Base-by-base conservation (phyloP, 139 green algal species). In the Raphidocelis subcapitata region DNA sequence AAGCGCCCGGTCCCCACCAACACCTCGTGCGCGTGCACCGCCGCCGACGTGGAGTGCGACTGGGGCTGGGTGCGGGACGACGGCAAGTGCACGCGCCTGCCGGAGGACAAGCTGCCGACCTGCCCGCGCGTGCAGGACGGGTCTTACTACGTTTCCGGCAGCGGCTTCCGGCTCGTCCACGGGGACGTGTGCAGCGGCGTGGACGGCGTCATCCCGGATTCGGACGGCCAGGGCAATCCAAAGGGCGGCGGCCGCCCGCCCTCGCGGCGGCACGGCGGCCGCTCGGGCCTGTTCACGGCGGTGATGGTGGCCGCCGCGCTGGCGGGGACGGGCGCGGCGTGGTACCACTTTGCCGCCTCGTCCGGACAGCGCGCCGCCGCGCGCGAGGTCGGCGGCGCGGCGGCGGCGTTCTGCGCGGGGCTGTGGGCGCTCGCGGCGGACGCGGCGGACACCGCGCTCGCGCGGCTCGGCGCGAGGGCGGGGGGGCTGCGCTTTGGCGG, bases 1-100 rank as follows among this genome's bases (percentile, higher is more conserved):
- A 69, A 79, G 46, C 73, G 66, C 12, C 63, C 46, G n/a, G 35
- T 26, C 51, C 57, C 61, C 31, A 26, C 5, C 55, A 76, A 74
- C 41, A 76, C 52, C 24, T 79, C 68, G 29, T 94, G 89, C 76
- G 57, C 47, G 47, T 92, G 90, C 82, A 76, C 59, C n/a, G 33
- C 28, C 12, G 75, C 26, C 5, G 90, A 95, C 68, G 61, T 82
- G 1, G 83, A 90, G 72, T 94, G 87, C 67, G 92, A 97, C 60
- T 95, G 88, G 70, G 89, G 88, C n/a, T 96, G 79, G 55, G 65
- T 90, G 36, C 24, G 26, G 21, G 67, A 41, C 29, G 31, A 49
- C 26, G 56, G 57, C 51, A 67, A 37, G 5, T 87, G 82, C 59
- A 41, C n/a, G 35, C 4, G 41, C 3, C 52, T 87, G 65, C 72